A percentile compares a stretch with the other conserved stretches of the same genome.
phyloP scores from a whole-genome alignment of 345 rosid species.

The Eucalyptus regnans region DNA sequence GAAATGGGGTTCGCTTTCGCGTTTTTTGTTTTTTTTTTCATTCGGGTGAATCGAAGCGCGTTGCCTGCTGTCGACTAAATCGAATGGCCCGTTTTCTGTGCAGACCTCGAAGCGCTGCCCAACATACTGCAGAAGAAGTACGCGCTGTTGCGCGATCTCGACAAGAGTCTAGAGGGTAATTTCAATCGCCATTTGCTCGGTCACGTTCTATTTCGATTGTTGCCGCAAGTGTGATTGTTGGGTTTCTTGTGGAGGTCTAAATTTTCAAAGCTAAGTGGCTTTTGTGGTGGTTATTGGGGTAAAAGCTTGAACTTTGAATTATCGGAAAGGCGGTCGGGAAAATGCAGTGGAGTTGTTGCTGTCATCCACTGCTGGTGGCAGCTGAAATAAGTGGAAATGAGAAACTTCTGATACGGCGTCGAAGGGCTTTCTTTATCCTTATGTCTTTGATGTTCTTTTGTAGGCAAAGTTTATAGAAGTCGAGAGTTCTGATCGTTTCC shows the following conservation, averaged over 20 bases:
- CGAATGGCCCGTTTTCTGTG: background rate
- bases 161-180: conserved; percentile 84
- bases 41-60: background rate
- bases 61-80: background rate
- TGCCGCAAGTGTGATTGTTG: background rate
- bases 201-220: background rate
- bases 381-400: background rate
- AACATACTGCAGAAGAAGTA: conserved; percentile 83
- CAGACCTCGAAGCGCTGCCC: conserved; percentile 80
- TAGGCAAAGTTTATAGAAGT: background rate
- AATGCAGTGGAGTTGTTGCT: background rate
- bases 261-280: background rate
- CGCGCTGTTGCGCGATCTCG: conserved; percentile 73
- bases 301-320: background rate
- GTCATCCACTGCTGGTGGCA: background rate
- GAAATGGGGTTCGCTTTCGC: background rate
- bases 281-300: background rate
- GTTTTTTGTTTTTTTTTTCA: background rate
- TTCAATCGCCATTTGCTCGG: background rate
- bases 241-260: background rate
- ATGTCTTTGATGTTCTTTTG: background rate
- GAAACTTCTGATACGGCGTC: background rate
- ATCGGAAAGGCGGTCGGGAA: background rate
- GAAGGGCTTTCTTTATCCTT: background rate
- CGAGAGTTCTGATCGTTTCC: background rate